Conservation (phyloP, 345 rosid genomes). For the Murraya koenigii region DNA sequence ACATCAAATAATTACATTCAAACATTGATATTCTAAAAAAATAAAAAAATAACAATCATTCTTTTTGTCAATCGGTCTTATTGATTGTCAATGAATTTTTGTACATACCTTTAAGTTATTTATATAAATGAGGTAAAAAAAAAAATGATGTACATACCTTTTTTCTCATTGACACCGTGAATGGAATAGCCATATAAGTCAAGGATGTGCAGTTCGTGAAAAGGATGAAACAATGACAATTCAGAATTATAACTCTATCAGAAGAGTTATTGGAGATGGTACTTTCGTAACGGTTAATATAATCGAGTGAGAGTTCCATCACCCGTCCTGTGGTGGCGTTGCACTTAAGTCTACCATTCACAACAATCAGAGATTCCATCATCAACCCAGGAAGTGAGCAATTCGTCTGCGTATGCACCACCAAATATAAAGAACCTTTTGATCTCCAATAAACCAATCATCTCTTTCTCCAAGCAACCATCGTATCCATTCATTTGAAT, state of each 20-base stretch:
- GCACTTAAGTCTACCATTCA: conserved; percentile 16
- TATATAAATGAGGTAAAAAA: no score
- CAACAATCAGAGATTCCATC: background rate
- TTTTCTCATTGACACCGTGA: background rate
- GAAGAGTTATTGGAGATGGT: no score
- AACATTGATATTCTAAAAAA: no score
- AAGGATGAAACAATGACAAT: conserved; percentile 11
- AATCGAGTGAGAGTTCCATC: background rate
- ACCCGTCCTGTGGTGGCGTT: background rate
- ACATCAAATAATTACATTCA: no score
- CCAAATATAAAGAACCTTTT: conserved; percentile 6
- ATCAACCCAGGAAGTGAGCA: conserved; percentile 12
- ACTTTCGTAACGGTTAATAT: no score
- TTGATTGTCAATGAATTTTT: no score
- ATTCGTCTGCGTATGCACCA: background rate
- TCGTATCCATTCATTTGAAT: background rate
- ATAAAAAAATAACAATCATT: no score
- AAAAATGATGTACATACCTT: background rate
- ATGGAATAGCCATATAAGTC: background rate
- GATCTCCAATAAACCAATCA: conserved; percentile 17
- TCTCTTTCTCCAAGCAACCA: conserved; percentile 18
- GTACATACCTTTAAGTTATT: no score
- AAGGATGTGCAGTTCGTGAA: background rate
- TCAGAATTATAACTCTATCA: no score
- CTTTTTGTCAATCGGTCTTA: no score